Percentiles rank a stretch among this genome's conserved stretches.
phyloP scores from a whole-genome alignment of 352 stramenopile species.

The Phytophthora capsici region DNA sequence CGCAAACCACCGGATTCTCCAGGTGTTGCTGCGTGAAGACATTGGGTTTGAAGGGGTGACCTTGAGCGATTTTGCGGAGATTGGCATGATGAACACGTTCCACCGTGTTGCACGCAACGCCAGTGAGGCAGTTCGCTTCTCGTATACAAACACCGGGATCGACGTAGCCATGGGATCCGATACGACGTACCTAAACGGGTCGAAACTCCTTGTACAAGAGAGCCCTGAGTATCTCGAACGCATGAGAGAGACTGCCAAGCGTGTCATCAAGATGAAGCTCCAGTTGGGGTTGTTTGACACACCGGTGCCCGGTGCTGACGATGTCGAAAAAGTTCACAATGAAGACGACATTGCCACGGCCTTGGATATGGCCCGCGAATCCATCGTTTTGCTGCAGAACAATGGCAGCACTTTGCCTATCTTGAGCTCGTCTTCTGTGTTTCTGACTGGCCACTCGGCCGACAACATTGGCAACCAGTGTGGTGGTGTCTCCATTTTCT shows the following conservation, averaged over 20 bases:
- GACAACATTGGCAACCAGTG: conserved; percentile 38
- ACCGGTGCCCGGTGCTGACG: neutral
- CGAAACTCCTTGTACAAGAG: neutral
- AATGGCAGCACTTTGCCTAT: conserved; percentile 50
- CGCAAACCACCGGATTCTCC: neutral
- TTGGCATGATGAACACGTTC: neutral
- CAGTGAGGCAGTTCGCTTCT: neutral
- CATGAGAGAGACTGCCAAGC: neutral
- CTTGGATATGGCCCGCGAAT: conserved; percentile 18
- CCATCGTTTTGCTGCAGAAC: conserved; percentile 57
- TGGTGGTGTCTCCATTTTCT: conserved; percentile 47
- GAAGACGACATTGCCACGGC: conserved; percentile 32
- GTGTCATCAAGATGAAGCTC: neutral
- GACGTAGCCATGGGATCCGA: neutral
- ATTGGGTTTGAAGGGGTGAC: neutral
- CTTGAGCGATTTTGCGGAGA: neutral
- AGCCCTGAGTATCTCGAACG: neutral
- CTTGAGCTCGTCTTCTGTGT: conserved; percentile 5
- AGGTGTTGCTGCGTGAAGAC: neutral
- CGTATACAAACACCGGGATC: neutral
- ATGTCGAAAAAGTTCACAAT: conserved; percentile 35
- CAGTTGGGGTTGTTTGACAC: neutral
- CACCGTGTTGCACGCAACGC: neutral
- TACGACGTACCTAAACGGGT: neutral
- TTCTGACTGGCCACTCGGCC: conserved; percentile 32